Conservation (phyloP, 306 rosid species). For the Trichosanthes cucumerina region DNA sequence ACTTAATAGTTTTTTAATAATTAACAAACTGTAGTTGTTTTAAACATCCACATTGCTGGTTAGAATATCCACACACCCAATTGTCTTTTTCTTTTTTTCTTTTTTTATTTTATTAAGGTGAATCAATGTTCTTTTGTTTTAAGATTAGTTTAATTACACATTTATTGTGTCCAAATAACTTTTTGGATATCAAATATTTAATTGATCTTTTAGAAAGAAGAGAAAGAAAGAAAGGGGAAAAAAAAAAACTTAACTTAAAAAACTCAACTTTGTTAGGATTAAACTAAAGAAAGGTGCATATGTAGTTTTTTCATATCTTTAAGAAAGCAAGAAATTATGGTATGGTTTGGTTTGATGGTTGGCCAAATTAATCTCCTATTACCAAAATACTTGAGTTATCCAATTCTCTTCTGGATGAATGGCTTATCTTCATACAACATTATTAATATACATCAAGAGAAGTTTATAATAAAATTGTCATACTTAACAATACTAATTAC, state of each 20-base stretch:
- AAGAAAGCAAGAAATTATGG: background rate
- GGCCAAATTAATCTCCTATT: background rate
- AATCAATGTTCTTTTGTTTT: too few relatives aligned
- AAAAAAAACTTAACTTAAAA: too few relatives aligned
- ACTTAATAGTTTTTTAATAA: too few relatives aligned
- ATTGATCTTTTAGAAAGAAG: background rate
- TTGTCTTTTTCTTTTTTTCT: too few relatives aligned
- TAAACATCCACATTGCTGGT: too few relatives aligned
- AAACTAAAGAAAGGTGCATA: background rate
- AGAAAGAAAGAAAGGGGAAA: too few relatives aligned
- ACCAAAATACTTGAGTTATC: background rate
- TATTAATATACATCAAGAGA: background rate
- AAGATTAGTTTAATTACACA: background rate
- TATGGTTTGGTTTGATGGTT: constrained; percentile 2
- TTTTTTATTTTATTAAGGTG: too few relatives aligned
- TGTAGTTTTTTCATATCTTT: background rate
- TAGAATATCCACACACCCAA: too few relatives aligned
- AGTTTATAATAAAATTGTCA: background rate
- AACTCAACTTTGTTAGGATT: background rate
- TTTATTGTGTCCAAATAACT: background rate
- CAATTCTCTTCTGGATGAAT: background rate
- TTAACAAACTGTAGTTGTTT: background rate
- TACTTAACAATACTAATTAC: too few relatives aligned
- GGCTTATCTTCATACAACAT: background rate
- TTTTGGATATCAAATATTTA: background rate